phyloP scores from a whole-genome alignment of 805 yeast genomes.

The Grigorovia humatica region DNA sequence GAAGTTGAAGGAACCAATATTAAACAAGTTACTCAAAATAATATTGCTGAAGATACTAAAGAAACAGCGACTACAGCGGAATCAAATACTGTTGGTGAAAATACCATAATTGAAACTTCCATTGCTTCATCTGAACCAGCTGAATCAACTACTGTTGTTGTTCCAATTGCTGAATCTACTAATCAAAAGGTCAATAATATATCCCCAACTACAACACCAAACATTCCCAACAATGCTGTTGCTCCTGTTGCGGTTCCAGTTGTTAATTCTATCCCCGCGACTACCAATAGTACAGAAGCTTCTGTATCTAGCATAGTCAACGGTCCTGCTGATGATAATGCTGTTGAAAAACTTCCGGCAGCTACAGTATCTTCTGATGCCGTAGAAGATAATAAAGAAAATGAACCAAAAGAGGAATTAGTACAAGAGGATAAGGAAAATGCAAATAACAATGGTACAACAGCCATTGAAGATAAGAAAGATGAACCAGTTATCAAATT shows the following conservation, averaged over 20 bases:
- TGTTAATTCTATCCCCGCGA: neutral
- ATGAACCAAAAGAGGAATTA: neutral
- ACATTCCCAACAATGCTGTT: neutral
- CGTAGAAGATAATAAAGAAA: neutral
- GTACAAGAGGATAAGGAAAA: neutral
- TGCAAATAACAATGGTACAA: neutral
- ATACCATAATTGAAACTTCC: constrained; percentile 5
- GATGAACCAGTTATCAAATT: constrained; percentile 21
- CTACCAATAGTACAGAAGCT: constrained; percentile 1
- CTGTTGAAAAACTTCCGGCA: constrained; percentile 1
- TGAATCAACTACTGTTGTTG: neutral
- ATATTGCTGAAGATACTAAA: neutral
- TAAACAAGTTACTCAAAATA: neutral
- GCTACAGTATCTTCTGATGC: neutral
- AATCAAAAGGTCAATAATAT: too few relatives aligned
- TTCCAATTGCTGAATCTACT: neutral
- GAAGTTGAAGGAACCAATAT: neutral
- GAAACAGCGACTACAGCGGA: neutral
- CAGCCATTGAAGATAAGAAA: constrained; percentile 1
- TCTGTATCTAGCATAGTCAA: neutral
- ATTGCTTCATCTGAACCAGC: constrained; percentile 4
- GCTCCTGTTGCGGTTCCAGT: constrained; percentile 1
- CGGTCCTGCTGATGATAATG: neutral
- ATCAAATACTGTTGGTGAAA: constrained; percentile 1
- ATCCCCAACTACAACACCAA: too few relatives aligned